Base-by-base conservation (phyloP, 495 filamentous ascomycete genomes). In the Hyaloscypha variabilis region DNA sequence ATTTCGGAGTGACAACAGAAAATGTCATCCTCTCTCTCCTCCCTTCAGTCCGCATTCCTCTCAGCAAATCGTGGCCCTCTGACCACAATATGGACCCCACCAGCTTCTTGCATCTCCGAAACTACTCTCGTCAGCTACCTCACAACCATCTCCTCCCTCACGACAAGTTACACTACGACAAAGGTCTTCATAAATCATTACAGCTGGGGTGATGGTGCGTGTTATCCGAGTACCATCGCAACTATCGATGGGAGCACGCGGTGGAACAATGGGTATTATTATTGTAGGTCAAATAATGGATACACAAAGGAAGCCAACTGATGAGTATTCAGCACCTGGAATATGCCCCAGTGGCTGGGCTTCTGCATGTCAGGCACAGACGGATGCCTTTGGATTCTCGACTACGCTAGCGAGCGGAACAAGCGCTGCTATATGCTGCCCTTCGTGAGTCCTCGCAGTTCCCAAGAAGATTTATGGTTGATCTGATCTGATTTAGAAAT, bases 281-380 rank as follows among this genome's bases (percentile, higher is more conserved):
- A 67, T 28, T 51, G 53, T 53, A 58, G 17, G 63, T 24, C 8
- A 24, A 50, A 30, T 28, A 1, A 6, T 17, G 13, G 11, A 29
- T 19, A 24, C 31, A 21, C 28, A 10, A 25, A 26, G 53, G 25
- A 24, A 24, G 28, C 10, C 11, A 2, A 14, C 49, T 65, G n/a
- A 58, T 36, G 54, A 50, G 24, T 26, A 25, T 24, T 2, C 19
- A 58, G 54, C 61, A 10, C 54, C 66, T 24, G 60, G 60, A 25
- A 54, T 64, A 34, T 68, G 66, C 53, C 66, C 66, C 1, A 59
- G 60, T 39, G 66, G 66, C 4, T 68, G 61, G 60, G 34, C 53
- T n/a, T 59, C 31, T 1, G 66, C 66, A 6, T 67, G 65, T 25
- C 26, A 42, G 24, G 19, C 39, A 5, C 25, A 46, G 13, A 56